Conservation (phyloP, 2,329 filamentous ascomycete genomes). For the Fusarium citri region DNA sequence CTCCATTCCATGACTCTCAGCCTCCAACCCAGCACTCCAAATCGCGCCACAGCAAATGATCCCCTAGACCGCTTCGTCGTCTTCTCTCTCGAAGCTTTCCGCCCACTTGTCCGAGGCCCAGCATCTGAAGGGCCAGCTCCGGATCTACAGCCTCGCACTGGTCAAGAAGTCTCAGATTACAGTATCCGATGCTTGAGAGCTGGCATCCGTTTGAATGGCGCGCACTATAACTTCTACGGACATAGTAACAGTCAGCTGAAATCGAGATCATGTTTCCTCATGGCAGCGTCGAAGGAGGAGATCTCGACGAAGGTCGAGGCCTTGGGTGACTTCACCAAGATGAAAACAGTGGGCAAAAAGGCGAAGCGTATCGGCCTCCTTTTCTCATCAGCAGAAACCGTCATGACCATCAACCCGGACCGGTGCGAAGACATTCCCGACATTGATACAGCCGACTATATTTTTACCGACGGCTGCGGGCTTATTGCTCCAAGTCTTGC, state of each 20-base stretch:
- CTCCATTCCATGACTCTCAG: neutral
- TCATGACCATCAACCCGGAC: neutral
- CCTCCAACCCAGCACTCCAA: neutral
- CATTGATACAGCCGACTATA: neutral
- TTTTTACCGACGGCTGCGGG: slow-evolving; percentile 9
- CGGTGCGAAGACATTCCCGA: slow-evolving; percentile 1
- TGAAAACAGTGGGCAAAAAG: slow-evolving; percentile 8
- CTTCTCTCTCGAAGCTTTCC: neutral
- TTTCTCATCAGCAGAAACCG: neutral
- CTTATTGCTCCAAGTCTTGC: neutral
- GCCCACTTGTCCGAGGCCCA: neutral
- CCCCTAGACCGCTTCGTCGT: neutral
- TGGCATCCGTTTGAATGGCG: neutral
- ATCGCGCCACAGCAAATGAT: neutral
- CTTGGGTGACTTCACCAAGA: neutral
- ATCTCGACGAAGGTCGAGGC: neutral
- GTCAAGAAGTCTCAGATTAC: slow-evolving; percentile 1
- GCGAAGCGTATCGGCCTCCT: neutral
- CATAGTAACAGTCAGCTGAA: slow-evolving; percentile 11
- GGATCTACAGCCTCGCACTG: neutral
- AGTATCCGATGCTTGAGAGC: slow-evolving; percentile 4
- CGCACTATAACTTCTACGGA: slow-evolving; percentile 8
- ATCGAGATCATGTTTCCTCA: slow-evolving; percentile 5
- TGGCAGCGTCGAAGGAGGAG: neutral
- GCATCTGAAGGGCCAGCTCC: neutral